Evolutionary conservation across 768 basidiomycete species (phyloP).

Genomic region (Psilocybe subaeruginosa): DNA sequence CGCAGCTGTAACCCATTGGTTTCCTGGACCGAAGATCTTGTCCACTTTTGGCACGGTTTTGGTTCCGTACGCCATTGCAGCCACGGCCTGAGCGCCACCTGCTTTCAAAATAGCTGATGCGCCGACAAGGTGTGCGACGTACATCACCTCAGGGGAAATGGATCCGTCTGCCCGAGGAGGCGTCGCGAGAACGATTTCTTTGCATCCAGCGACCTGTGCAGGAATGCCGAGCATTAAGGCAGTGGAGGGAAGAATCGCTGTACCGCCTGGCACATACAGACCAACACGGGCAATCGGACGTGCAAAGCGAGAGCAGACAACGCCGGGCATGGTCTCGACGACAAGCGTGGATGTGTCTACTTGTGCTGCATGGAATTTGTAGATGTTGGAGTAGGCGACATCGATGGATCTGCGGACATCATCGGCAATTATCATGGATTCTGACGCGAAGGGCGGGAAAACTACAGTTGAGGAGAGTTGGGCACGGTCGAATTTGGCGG

Average conservation of each 20-base stretch:
- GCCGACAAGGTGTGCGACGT: conserved; percentile 90
- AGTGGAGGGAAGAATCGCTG: conserved; percentile 93
- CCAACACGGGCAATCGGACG: conserved; percentile 96
- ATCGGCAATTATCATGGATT: conserved; percentile 61
- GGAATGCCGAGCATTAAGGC: conserved; percentile 98
- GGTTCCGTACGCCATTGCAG: conserved; percentile 96
- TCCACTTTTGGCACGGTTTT: conserved; percentile 96
- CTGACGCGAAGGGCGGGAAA: conserved; percentile 76
- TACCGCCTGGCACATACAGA: conserved; percentile 96
- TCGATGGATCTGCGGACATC: conserved; percentile 84
- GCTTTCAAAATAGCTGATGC: conserved; percentile 91
- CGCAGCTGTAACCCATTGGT: conserved; percentile 99
- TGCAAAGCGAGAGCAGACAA: conserved; percentile 93
- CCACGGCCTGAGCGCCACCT: conserved; percentile 95
- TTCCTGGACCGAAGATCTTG: conserved; percentile 99
- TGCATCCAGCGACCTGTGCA: conserved; percentile 96
- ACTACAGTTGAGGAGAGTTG: conserved; percentile 69
- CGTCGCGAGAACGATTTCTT: conserved; percentile 90
- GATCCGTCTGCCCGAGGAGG: conserved; percentile 94
- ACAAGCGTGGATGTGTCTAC: conserved; percentile 66
- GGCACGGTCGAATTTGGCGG: conserved; percentile 92
- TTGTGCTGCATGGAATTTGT: conserved; percentile 91
- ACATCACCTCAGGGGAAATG: conserved; percentile 96
- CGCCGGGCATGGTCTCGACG: conserved; percentile 98
- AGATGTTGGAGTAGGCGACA: conserved; percentile 88